Evolutionary conservation across 1,139 yeast genomes (phyloP).

Genomic region (Meyerozyma sp.): DNA sequence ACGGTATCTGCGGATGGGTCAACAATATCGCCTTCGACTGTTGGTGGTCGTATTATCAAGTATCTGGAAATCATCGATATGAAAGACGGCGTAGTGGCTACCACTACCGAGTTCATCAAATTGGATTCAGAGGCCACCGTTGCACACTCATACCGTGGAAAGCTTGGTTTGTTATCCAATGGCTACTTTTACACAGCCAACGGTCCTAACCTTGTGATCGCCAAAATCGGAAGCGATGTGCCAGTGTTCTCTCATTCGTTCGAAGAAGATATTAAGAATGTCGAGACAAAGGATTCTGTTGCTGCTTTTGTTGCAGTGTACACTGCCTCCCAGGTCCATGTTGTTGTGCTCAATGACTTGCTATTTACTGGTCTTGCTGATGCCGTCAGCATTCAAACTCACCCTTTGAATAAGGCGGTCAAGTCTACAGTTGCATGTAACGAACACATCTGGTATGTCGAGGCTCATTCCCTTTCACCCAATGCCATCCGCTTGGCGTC

Average conservation of each 20-base stretch:
- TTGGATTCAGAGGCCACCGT: constrained; percentile 5
- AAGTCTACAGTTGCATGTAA: background rate
- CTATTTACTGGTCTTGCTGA: background rate
- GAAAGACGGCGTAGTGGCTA: background rate
- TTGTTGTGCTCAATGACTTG: background rate
- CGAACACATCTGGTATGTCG: background rate
- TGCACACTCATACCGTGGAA: background rate
- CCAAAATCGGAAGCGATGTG: background rate
- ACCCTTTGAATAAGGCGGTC: background rate
- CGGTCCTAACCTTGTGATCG: background rate
- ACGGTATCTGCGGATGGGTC: constrained; percentile 2
- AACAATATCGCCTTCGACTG: background rate
- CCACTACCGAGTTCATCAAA: background rate
- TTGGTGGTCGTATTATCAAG: background rate
- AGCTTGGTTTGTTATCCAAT: background rate
- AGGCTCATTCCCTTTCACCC: background rate
- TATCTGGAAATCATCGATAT: background rate
- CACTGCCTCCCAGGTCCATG: background rate
- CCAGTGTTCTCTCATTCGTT: background rate
- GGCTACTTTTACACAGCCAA: background rate
- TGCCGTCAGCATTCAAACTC: background rate
- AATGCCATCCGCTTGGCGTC: background rate
- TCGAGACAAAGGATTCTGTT: background rate
- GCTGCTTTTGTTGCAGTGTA: background rate
- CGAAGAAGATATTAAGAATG: background rate